Evolutionary conservation across 108 stramenopile species (phyloP).

Genomic region (Poteriospumella lacustris): DNA sequence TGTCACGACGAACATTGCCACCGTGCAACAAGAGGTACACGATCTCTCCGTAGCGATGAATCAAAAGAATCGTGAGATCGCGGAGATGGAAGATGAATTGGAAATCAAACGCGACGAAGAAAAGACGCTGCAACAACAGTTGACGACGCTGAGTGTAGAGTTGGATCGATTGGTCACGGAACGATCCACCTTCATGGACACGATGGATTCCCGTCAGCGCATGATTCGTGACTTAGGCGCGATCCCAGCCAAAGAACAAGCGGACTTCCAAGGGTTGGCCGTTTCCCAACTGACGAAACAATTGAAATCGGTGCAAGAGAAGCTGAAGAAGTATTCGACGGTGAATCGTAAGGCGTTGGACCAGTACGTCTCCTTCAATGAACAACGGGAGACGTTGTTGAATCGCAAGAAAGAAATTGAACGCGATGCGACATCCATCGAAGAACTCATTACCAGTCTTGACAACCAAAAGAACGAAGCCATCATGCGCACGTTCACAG

Average conservation of each 20-base stretch:
- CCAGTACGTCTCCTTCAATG: conserved; percentile 93
- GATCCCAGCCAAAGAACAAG: conserved; percentile 75
- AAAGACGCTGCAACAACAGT: conserved; percentile 31
- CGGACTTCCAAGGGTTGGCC: conserved; percentile 59
- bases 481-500: conserved; percentile 93
- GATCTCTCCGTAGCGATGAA: neutral
- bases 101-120: conserved; percentile 65
- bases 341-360: conserved; percentile 99
- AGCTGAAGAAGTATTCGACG: conserved; percentile 87
- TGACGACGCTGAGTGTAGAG: neutral
- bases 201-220: conserved; percentile 73
- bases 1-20: neutral
- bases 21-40: neutral
- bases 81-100: conserved; percentile 42
- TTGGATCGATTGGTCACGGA: conserved; percentile 40
- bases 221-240: conserved; percentile 87
- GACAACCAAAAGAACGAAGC: conserved; percentile 98
- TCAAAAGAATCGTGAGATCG: conserved; percentile 17
- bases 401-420: conserved; percentile 84
- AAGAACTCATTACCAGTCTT: conserved; percentile 82
- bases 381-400: conserved; percentile 82
- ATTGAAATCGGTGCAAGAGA: conserved; percentile 78
- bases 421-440: conserved; percentile 74
- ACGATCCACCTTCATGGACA: conserved; percentile 74
- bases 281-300: conserved; percentile 64